Base-by-base conservation (phyloP, 805 yeast species). In the Wickerhamiella azyma region DNA sequence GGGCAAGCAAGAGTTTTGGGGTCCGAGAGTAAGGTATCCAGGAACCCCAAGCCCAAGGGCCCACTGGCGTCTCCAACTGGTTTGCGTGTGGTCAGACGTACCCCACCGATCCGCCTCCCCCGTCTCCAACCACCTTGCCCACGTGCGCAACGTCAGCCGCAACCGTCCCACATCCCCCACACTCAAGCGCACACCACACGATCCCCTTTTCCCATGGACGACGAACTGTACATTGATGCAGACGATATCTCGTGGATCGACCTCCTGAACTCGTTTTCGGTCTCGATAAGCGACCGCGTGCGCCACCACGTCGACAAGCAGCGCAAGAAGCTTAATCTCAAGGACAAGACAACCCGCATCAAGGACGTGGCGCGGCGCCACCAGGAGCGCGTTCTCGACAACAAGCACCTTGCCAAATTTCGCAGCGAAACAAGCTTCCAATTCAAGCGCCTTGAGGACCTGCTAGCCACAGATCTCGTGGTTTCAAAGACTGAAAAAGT, bases 401-500 rank as follows among this genome's bases (percentile, higher is more conserved):
- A 52, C 47, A 53, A 53, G 33, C 48, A 47, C 14, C 52, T 64
- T 19, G 67, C 63, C 35, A 45, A 52, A 26, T 38, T 62, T 45
- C 56, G 57, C 21, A 39, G 35, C 13, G 52, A 45, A 18, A 49
- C 64, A 26, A 38, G 55, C 16, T 30, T 40, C 21, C 60, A 55
- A 39, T 53, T 67, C 41, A 57, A 52, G 33, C 48, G 52, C 33
- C 50, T 65, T 26, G 68, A 66, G 44, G 47, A 54, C 17, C 46
- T 47, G 11, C 37, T 57, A 42, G 39, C 50, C 19, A 16, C 48
- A 16, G 42, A 53, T 10, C 40, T 43, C 19, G 51, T 53, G 10
- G 61, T 65, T 28, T 55, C 66, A 36, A 69, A 62, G 26, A 70
- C 81, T 7, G 96, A 89, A 58, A 89, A 89, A 60, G 53, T 78